Evolutionary conservation across 2,329 filamentous ascomycete genomes (phyloP), one percentile per base, ranked within the genome.

Genomic region (Talaromyces albobiverticillius): DNA sequence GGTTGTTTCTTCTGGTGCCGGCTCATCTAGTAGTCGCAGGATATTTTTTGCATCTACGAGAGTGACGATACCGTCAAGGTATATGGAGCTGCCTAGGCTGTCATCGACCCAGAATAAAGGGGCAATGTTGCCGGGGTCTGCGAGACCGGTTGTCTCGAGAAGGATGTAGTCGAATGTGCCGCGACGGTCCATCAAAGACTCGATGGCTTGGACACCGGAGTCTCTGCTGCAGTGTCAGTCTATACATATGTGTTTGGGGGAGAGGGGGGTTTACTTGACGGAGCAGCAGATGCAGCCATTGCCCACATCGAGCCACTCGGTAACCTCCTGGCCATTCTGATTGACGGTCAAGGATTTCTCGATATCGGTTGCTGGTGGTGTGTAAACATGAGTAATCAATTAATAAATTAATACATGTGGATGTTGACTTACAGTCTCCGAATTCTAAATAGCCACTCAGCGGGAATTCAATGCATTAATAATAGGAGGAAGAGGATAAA

Each of bases 261-360:
- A 9, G 11, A 16, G 31, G 23, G 29, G 11, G 26, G 13, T 3
- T 54, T 78, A 92, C 85, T 96, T 99, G 64, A 97, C 92, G 3
- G 91, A 95, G 74, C 94, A 99, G 75, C 94, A 99, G 61, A 99
- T 91, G 70, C 94, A 99, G 59, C 94, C 94, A 63, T 99, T 99
- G 50, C 90, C 91, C 51, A 99, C 85, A 58, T 96, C 92, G 25
- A 99, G 84, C 89, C 95, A 99, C 77, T 96, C 91, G 67, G 94
- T 87, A 6, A 93, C 89, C 65, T 90, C 82, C 65, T 93, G 84
- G 36, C 85, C 88, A 56, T 87, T 88, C 67, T 92, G 86, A 68
- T 87, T 95, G 62, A 99, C 86, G 0, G 93, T 97, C 58, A 99
- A 80, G 41, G 91, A 92, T 69, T 96, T 96, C 71, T 99, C 94